phyloP scores from a whole-genome alignment of 2,329 filamentous ascomycete genomes.

The Orbilia blumenaviensis region DNA sequence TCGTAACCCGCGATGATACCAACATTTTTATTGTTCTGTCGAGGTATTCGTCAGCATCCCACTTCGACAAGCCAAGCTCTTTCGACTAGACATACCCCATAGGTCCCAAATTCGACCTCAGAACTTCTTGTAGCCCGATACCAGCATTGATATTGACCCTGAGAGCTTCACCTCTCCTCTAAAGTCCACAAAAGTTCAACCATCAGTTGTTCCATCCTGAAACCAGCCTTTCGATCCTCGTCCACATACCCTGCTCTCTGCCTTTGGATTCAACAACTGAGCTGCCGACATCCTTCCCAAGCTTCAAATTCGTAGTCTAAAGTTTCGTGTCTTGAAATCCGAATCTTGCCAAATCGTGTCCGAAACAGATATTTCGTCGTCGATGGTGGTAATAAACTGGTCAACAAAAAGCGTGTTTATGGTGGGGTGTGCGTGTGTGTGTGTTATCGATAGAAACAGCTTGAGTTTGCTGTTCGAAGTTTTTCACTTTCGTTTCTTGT shows the following conservation, averaged over 20 bases:
- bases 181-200: slow-evolving; percentile 65
- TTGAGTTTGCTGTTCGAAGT: slow-evolving; percentile 53
- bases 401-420: slow-evolving; percentile 1
- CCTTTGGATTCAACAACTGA: slow-evolving; percentile 98
- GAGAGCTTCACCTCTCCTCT: slow-evolving; percentile 96
- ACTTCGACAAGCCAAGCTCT: background rate
- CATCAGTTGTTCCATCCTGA: slow-evolving; percentile 58
- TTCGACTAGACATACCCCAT: slow-evolving; percentile 66
- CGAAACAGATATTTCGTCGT: background rate
- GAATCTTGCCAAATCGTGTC: background rate
- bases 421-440: slow-evolving; percentile 33
- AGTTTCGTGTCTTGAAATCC: slow-evolving; percentile 20
- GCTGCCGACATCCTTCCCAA: slow-evolving; percentile 82
- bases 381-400: slow-evolving; percentile 10
- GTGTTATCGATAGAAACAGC: slow-evolving; percentile 50
- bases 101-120: slow-evolving; percentile 95
- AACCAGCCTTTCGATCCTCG: slow-evolving; percentile 43
- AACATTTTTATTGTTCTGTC: slow-evolving; percentile 57
- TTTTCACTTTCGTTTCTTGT: slow-evolving; percentile 29
- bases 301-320: slow-evolving; percentile 25
- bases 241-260: slow-evolving; percentile 85
- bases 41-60: slow-evolving; percentile 11
- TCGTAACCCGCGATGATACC: slow-evolving; percentile 37
- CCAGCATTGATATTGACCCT: slow-evolving; percentile 96
- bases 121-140: slow-evolving; percentile 79